Evolutionary conservation across 306 rosid species (phyloP).

Genomic region (Lotus japonicus): DNA sequence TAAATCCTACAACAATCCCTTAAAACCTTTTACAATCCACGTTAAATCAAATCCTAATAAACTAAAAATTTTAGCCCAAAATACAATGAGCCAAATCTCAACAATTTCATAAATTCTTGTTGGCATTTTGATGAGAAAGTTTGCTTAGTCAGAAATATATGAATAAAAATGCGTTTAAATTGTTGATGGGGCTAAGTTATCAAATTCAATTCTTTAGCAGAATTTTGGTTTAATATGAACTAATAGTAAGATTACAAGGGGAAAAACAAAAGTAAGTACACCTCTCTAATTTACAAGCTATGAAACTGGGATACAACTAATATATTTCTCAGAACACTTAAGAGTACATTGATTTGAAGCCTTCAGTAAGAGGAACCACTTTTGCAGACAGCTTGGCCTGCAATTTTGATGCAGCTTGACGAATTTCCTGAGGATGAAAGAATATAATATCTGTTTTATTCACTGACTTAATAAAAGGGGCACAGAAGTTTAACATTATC

Average conservation of each 20-base stretch:
- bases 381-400: conserved; percentile 72
- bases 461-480: not conserved
- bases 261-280: not conserved
- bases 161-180: too few relatives aligned
- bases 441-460: not conserved
- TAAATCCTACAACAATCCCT: too few relatives aligned
- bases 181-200: too few relatives aligned
- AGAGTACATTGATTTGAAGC: conserved; percentile 65
- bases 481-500: not conserved
- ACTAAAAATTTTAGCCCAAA: too few relatives aligned
- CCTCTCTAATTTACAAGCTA: conserved; percentile 25
- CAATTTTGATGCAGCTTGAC: conserved; percentile 66
- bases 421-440: conserved; percentile 63
- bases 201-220: too few relatives aligned
- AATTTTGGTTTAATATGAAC: not conserved
- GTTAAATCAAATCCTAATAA: too few relatives aligned
- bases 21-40: too few relatives aligned
- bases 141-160: too few relatives aligned
- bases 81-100: too few relatives aligned
- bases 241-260: not conserved
- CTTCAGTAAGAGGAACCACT: conserved; percentile 86
- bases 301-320: not conserved
- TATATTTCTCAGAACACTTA: too few relatives aligned
- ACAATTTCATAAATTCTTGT: too few relatives aligned
- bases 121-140: too few relatives aligned